Evolutionary conservation across 305 asterid species (phyloP).

Genomic region (Rubia occidens): DNA sequence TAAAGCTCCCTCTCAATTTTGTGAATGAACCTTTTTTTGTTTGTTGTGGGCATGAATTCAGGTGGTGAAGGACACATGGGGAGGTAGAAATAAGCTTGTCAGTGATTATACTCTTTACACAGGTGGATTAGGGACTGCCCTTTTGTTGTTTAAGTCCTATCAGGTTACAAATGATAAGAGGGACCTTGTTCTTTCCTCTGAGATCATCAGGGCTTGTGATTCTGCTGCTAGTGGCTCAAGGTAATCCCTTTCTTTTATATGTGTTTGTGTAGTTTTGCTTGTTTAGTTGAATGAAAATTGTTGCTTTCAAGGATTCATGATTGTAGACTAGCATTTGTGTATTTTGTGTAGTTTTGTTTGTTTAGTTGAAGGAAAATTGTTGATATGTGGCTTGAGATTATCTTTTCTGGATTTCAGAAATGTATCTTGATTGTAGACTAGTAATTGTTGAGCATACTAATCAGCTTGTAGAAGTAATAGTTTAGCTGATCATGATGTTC

Average conservation of each 20-base stretch:
- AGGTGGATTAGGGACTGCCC: conserved; percentile 47
- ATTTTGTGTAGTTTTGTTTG: not conserved
- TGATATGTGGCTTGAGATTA: not conserved
- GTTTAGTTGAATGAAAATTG: not conserved
- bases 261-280: not conserved
- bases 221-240: conserved; percentile 51
- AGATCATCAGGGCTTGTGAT: conserved; percentile 52
- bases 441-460: not conserved
- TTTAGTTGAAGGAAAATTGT: not conserved
- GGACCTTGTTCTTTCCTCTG: conserved; percentile 50
- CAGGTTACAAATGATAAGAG: conserved; percentile 40
- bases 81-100: no score
- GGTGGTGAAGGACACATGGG: no score
- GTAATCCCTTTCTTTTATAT: conserved; percentile 18
- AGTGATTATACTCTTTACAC: no score
- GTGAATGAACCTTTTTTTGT: conserved; percentile 5
- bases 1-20: not conserved
- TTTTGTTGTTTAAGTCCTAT: conserved; percentile 67
- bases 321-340: not conserved
- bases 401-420: not conserved
- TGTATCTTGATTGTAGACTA: not conserved
- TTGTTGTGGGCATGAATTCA: no score
- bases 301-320: not conserved
- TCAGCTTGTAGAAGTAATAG: not conserved
- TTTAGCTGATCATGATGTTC: not conserved